Evolutionary conservation across 2,329 filamentous ascomycete genomes (phyloP), one percentile per base, ranked within the genome.

Genomic region (Colletotrichum higginsianum): DNA sequence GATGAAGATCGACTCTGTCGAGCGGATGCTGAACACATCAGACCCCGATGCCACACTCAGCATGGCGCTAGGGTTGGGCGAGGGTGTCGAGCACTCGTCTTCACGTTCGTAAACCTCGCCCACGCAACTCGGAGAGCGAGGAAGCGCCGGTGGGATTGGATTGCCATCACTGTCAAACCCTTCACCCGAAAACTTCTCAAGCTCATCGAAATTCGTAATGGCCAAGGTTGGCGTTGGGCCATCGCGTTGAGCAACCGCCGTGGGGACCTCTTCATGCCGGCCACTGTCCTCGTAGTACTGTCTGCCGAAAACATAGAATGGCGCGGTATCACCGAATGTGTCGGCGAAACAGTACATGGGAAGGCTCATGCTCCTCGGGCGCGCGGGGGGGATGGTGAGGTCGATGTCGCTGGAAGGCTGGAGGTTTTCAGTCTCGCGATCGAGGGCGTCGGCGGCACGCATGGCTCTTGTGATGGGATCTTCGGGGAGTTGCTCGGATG

Each of bases 171-270:
- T 77, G 52, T 80, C 76, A 55, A 71, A 71, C n/a, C 98, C 77
- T 84, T 97, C 58, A 92, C 98, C 72, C 95, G 96, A 74, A 98
- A 98, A 77, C 94, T 95, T 3, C 86, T 98, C 5, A 93, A 95
- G 79, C 83, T 95, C 23, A 81, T 85, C 77, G 86, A 87, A 75
- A 77, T 84, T 57, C 4, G 76, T 79, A 47, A 80, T 65, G n/a
- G 76, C 75, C 56, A 82, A 77, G 5, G 68, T 76, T 3, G 79
- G 77, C 16, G 77, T 72, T 72, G 49, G 21, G 16, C 21, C 18
- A 23, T 21, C 13, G 2, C 18, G n/a, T 13, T 38, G 46, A 26
- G 26, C 13, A 21, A 18, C 13, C 4, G 42, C 52, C 13, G 2
- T 12, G 16, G 23, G 13, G 9, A 13, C 26, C 1, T 49, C 67